Evolutionary conservation across 179 eudicot species (phyloP).

Genomic region (Gypsophila paniculata): DNA sequence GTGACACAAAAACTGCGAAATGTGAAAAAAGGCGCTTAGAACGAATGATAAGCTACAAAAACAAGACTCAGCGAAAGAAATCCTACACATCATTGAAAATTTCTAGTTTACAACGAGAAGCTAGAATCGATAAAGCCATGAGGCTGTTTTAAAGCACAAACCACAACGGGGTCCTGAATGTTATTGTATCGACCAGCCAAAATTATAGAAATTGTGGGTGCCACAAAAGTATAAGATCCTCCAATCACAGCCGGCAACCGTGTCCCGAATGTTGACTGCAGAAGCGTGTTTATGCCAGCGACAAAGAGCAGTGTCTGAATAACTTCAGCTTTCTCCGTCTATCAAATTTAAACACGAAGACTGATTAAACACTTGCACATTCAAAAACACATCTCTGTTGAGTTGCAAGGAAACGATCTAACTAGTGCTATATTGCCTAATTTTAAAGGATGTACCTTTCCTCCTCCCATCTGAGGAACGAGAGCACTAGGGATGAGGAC

Average conservation of each 20-base stretch:
- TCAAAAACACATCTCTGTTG: no score
- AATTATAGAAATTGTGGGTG: slow-evolving; percentile 84
- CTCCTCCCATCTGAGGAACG: slow-evolving; percentile 99
- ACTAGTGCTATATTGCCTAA: background rate
- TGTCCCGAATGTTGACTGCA: slow-evolving; percentile 79
- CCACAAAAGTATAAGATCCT: slow-evolving; percentile 82
- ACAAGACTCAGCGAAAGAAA: background rate
- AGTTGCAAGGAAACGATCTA: background rate
- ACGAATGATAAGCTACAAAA: no score
- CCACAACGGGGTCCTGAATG: slow-evolving; percentile 48
- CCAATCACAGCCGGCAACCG: slow-evolving; percentile 92
- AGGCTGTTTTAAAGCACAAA: slow-evolving; percentile 22
- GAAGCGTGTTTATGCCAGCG: slow-evolving; percentile 87
- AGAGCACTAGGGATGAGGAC: slow-evolving; percentile 87
- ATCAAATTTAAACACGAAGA: no score
- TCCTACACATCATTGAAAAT: background rate
- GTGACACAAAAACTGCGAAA: background rate
- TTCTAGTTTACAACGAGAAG: background rate
- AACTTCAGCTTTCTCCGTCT: slow-evolving; percentile 92
- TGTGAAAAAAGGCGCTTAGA: no score
- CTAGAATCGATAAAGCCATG: slow-evolving; percentile 5
- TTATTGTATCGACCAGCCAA: slow-evolving; percentile 79
- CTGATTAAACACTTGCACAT: no score
- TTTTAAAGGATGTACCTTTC: slow-evolving; percentile 55
- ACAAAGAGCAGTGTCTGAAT: slow-evolving; percentile 91